Evolutionary conservation across 495 filamentous ascomycete genomes (phyloP), one percentile per base, ranked within the genome.

Genomic region (Clohesyomyces aquaticus): DNA sequence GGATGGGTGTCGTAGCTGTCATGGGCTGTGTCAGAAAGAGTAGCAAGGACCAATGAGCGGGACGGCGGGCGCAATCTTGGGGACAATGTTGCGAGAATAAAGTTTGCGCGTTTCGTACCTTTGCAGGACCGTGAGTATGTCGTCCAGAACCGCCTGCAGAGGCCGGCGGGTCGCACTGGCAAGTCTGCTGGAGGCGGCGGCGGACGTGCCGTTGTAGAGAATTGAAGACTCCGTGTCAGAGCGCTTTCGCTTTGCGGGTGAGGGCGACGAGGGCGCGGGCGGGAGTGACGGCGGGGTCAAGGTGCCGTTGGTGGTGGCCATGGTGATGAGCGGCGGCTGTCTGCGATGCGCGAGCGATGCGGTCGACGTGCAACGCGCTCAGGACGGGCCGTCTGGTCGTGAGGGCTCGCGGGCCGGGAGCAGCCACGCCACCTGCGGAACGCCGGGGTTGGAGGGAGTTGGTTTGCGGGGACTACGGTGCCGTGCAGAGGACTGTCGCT

Each of bases 1-100:
- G 74, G 75, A 4, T 55, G 41, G 26, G 72, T 74, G 60, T 77
- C 75, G 52, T 70, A 63, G 57, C 73, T 75, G 53, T 35, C 8
- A 51, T 14, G 21, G 42, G 53, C 43, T 8, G 35, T 8, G 59
- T 71, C 27, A 68, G 56, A 25, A 48, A 4, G 35, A 18, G 46
- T 16, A 12, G 23, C 35, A 6, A 19, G n/a, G 3, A 16, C 32
- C 14, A 45, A 3, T 18, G 41, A 12, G 32, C 35, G 42, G 45
- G 19, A 49, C n/a, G 23, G 0, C 3, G 8, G 18, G 29, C n/a
- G 38, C 8, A 48, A 19, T 47, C 21, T 38, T 16, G 21, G 8
- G 55, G 19, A 48, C n/a, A 29, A 19, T 1, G 25, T 4, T 29
- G n/a, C n/a, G n/a, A n/a, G n/a, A n/a, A n/a, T n/a, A n/a, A 29